A percentile compares a stretch with the other conserved stretches of the same genome.
Evolutionary conservation across 192 early-diverging fungal genomes (phyloP).

Genomic region (Backusella circina): DNA sequence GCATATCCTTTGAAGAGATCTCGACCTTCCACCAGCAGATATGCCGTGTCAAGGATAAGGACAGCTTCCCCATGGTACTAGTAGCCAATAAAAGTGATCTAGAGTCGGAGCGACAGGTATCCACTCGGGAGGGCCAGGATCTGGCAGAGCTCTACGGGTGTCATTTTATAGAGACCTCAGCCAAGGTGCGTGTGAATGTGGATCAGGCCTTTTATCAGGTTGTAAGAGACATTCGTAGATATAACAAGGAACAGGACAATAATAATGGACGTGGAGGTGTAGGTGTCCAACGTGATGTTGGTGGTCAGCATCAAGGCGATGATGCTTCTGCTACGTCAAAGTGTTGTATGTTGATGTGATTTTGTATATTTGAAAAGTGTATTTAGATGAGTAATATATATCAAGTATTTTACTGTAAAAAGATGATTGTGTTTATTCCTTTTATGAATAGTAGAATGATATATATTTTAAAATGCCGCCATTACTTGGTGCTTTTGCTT

Average conservation of each 20-base stretch:
- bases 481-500: neutral
- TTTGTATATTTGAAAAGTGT: neutral
- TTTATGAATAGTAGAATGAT: too few species aligned
- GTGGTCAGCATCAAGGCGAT: neutral
- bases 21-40: conserved; percentile 92
- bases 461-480: neutral
- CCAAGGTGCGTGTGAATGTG: conserved; percentile 86
- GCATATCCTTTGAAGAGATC: conserved; percentile 90
- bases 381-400: too few species aligned
- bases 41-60: conserved; percentile 90
- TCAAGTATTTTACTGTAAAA: too few species aligned
- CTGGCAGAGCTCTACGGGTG: conserved; percentile 73
- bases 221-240: conserved; percentile 81
- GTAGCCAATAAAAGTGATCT: conserved; percentile 95
- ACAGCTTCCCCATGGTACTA: conserved; percentile 86
- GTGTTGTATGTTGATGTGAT: neutral
- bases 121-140: conserved; percentile 76
- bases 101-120: conserved; percentile 79
- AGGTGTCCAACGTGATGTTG: neutral
- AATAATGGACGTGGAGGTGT: neutral
- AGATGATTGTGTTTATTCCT: too few species aligned
- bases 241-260: conserved; percentile 64
- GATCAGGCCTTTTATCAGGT: conserved; percentile 88
- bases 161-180: conserved; percentile 85
- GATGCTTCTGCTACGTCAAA: neutral